Conservation (phyloP, 1,139 yeast genomes). For the Diutina scorzettiae region DNA sequence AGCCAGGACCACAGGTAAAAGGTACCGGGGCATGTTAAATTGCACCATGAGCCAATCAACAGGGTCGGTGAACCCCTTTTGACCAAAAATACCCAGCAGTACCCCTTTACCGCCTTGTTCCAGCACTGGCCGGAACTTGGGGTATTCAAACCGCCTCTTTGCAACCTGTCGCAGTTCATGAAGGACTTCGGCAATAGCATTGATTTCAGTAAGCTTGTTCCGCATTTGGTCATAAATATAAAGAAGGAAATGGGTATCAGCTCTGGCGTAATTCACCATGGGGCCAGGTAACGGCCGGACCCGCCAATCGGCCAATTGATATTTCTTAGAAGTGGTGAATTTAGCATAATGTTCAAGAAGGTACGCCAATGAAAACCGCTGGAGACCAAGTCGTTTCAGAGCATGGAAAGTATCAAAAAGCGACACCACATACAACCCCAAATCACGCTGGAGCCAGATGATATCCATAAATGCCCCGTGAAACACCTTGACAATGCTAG, state of each 20-base stretch:
- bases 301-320: conserved; percentile 97
- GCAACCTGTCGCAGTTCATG: conserved; percentile 76
- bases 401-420: conserved; percentile 93
- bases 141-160: conserved; percentile 66
- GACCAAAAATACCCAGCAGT: neutral
- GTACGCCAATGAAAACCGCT: conserved; percentile 76
- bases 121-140: conserved; percentile 40
- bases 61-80: conserved; percentile 41
- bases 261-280: conserved; percentile 80
- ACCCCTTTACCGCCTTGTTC: neutral
- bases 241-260: conserved; percentile 87
- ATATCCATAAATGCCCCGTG: conserved; percentile 98
- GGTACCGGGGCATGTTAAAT: conserved; percentile 50
- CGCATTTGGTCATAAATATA: conserved; percentile 69
- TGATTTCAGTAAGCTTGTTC: conserved; percentile 42
- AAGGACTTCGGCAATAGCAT: conserved; percentile 51
- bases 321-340: conserved; percentile 85
- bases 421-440: conserved; percentile 83
- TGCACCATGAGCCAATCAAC: conserved; percentile 38
- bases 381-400: conserved; percentile 62
- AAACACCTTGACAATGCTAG: conserved; percentile 69
- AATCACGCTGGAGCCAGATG: conserved; percentile 91
- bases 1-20: conserved; percentile 43
- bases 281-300: conserved; percentile 69
- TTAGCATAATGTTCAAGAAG: conserved; percentile 69